phyloP scores from a whole-genome alignment of 225 moss, liverwort and hornwort genomes.

The Straminergon stramineum region DNA sequence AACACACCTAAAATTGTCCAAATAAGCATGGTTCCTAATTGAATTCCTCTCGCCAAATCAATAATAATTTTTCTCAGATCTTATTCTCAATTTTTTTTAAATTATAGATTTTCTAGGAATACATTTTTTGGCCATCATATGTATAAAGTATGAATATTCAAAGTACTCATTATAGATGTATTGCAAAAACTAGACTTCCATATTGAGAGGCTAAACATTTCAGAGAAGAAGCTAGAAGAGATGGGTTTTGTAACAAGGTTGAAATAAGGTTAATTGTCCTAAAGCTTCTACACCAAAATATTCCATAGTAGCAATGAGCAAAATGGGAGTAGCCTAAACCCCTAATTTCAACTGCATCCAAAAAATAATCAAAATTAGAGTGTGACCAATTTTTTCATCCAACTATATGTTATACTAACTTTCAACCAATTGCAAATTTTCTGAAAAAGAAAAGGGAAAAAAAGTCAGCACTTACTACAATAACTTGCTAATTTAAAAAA shows the following conservation, averaged over 20 bases:
- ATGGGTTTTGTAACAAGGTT: background rate
- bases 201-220: background rate
- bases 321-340: no score
- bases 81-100: background rate
- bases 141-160: background rate
- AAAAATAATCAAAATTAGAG: background rate
- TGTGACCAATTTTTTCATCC: background rate
- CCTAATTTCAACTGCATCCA: background rate
- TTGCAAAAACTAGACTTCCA: no score
- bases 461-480: rapidly evolving
- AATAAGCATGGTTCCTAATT: background rate
- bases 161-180: background rate
- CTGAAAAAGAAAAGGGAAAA: background rate
- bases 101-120: background rate
- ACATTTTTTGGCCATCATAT: background rate
- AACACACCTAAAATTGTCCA: background rate
- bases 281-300: background rate
- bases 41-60: rapidly evolving
- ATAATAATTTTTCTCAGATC: background rate
- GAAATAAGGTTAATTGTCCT: background rate
- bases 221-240: background rate
- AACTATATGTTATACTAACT: no score
- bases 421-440: background rate
- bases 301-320: no score
- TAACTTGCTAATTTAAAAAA: background rate